Base-by-base conservation (phyloP, 257 asterid species). In the Plantago ovata region DNA sequence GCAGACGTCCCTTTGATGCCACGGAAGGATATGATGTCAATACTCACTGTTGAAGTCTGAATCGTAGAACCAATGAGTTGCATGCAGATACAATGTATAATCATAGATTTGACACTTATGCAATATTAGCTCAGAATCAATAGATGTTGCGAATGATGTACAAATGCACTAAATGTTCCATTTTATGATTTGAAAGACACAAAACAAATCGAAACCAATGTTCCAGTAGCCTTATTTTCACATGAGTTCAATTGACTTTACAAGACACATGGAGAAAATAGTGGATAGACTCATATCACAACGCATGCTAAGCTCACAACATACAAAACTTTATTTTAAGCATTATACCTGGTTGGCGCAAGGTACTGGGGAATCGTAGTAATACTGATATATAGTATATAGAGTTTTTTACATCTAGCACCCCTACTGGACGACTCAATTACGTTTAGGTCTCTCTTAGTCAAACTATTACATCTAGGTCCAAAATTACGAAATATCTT, bases 401-500 rank as follows among this genome's bases (percentile, higher is more conserved):
- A 19, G 98, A 96, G 65, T 92, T 82, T 12, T 95, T 75, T 62
- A 92, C 98, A 56, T 92, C 85, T 11, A 62, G 59, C 98, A 92
- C n/a, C n/a, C n/a, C n/a, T n/a, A n/a, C n/a, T n/a, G n/a, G n/a
- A n/a, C n/a, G n/a, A n/a, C n/a, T n/a, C n/a, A n/a, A n/a, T n/a
- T n/a, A n/a, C n/a, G n/a, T n/a, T n/a, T n/a, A n/a, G n/a, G n/a
- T n/a, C n/a, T n/a, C n/a, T n/a, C n/a, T n/a, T n/a, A n/a, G n/a
- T n/a, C n/a, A n/a, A n/a, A n/a, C n/a, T n/a, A n/a, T n/a, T n/a
- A n/a, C n/a, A n/a, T n/a, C n/a, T n/a, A n/a, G n/a, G n/a, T n/a
- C n/a, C n/a, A n/a, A n/a, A n/a, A n/a, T n/a, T n/a, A n/a, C n/a
- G n/a, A n/a, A n/a, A n/a, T n/a, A n/a, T n/a, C n/a, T n/a, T n/a